These are phyloP conservation scores for Antitrichia curtipendula DNA, from an alignment of 225 moss, liverwort and hornwort genomes.

Conservation along the genomic window DNA sequence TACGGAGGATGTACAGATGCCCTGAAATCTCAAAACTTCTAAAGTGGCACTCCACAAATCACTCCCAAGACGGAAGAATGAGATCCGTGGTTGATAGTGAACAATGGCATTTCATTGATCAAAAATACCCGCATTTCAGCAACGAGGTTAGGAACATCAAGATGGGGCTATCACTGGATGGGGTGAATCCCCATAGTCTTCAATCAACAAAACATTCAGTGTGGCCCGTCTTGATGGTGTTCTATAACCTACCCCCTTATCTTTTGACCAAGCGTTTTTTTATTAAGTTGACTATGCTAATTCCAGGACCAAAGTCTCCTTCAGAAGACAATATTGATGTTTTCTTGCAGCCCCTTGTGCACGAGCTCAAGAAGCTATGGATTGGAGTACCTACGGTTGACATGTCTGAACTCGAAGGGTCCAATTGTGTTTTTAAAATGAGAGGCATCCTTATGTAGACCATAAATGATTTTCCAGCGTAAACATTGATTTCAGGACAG, in stretches of 20 bases:
- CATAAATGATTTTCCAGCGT: neutral
- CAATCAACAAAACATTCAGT: neutral
- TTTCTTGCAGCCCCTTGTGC: neutral
- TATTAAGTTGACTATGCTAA: neutral
- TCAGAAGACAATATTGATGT: neutral
- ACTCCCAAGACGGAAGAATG: too few relatives aligned
- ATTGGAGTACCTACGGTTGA: neutral
- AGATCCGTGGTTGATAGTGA: too few relatives aligned
- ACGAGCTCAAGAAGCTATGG: neutral
- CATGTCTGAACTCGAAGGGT: neutral
- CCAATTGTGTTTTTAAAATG: neutral
- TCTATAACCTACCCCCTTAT: neutral
- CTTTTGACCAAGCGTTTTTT: neutral
- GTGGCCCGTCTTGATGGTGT: neutral
- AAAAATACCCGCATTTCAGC: accelerated
- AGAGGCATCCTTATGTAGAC: neutral
- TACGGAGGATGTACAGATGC: neutral
- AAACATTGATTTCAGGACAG: neutral
- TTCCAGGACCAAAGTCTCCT: neutral
- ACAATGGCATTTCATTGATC: neutral
- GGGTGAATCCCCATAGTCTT: neutral
- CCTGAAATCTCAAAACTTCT: too few relatives aligned
- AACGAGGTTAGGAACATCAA: neutral
- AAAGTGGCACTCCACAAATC: too few relatives aligned
- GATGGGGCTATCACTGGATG: neutral